phyloP scores from a whole-genome alignment of 2,329 filamentous ascomycete species.

The Didymella arachidicola region DNA sequence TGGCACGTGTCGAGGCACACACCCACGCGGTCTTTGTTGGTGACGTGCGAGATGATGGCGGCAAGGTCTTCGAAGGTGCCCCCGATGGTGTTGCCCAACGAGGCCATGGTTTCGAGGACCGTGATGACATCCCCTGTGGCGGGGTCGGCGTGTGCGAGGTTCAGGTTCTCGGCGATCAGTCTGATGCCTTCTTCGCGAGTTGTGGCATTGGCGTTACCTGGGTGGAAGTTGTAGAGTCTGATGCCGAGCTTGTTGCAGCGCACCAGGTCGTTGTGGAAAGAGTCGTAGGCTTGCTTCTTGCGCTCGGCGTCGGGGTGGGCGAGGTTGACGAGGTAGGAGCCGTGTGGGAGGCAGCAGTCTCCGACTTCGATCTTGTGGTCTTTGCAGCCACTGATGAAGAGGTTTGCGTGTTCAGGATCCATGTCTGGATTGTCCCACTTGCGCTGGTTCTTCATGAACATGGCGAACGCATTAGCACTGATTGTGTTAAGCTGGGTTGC shows the following conservation, averaged over 20 bases:
- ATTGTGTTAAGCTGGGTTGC: constrained; percentile 24
- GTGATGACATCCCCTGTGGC: constrained; percentile 76
- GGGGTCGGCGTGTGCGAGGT: constrained; percentile 75
- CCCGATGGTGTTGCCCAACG: constrained; percentile 82
- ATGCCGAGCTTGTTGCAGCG: constrained; percentile 89
- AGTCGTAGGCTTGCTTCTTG: constrained; percentile 82
- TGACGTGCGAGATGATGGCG: constrained; percentile 80
- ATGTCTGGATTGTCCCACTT: constrained; percentile 91
- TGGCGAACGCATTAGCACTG: constrained; percentile 87
- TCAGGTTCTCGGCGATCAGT: constrained; percentile 83
- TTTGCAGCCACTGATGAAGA: constrained; percentile 74
- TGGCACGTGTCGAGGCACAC: constrained; percentile 98
- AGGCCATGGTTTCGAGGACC: constrained; percentile 95
- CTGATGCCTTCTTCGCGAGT: constrained; percentile 73
- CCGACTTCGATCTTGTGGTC: constrained; percentile 74
- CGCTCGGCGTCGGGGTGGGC: constrained; percentile 83
- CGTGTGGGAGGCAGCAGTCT: constrained; percentile 86
- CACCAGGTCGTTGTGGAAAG: constrained; percentile 86
- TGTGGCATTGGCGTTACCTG: constrained; percentile 77
- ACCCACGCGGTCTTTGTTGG: constrained; percentile 83
- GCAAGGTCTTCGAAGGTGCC: constrained; percentile 84
- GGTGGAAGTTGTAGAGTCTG: constrained; percentile 96
- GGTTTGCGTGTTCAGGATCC: constrained; percentile 68
- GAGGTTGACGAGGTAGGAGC: constrained; percentile 95
- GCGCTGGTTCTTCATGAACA: constrained; percentile 95